Base-by-base conservation (phyloP, 2,329 filamentous ascomycete species). In the Cryphonectria carpinicola region DNA sequence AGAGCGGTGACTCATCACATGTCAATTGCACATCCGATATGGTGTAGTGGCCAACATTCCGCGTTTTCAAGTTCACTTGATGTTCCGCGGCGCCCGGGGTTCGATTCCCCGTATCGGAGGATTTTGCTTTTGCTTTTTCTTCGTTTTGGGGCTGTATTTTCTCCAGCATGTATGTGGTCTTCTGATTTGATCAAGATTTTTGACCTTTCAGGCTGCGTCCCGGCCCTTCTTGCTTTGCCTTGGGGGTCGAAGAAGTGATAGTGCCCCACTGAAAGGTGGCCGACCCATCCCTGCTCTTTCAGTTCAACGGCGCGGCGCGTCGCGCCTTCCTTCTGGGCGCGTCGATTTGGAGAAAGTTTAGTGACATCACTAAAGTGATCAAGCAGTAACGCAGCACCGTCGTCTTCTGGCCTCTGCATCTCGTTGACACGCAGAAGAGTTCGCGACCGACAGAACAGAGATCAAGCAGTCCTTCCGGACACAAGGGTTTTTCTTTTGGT, bases 51-150 rank as follows among this genome's bases (percentile, higher is more conserved):
- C 68, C 62, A 72, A 72, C 71, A 72, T 72, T 70, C 71, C 71
- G 71, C 71, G 71, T 72, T 72, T 72, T 72, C 71, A 72, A 46
- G 8, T 14, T 56, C 35, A 56, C 64, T 35, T 41, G 69, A 52
- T 22, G 60, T 14, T 63, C 71, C 71, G 71, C 71, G 71, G 71
- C 68, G 72, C 72, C 70, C 73, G 72, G 73, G 73, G 73, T 74
- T 74, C 72, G 73, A 74, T 72, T 74, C 73, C 72, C 73, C 69
- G 73, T 72, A 73, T 73, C 71, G 72, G 73, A 73, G 70, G 65
- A 62, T n/a, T 63, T n/a, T 62, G 65, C 68, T 66, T 32, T 66
- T 32, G 19, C 14, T 66, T 66, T 66, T 56, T 37, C 49, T 32
- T 49, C 46, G 3, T 56, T 54, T 66, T 28, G 14, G 22, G 3